Conservation (phyloP, 768 basidiomycete species). For the Leccinum ochraceum region DNA sequence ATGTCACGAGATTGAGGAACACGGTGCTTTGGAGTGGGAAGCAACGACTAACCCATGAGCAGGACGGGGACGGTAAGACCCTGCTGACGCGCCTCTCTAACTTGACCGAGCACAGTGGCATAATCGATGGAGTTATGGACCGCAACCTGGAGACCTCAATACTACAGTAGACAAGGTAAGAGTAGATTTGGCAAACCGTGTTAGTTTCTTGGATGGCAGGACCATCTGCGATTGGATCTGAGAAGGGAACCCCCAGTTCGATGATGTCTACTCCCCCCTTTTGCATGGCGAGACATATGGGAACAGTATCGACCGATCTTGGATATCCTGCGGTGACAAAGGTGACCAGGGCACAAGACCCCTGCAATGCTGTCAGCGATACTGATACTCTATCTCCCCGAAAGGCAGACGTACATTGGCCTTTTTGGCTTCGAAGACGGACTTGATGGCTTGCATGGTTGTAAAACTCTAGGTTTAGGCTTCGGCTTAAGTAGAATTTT, state of each 20-base stretch:
- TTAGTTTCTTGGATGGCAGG: conserved; percentile 92
- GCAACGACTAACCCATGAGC: conserved; percentile 27
- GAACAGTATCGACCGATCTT: conserved; percentile 73
- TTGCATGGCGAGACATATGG: conserved; percentile 89
- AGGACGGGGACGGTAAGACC: conserved; percentile 86
- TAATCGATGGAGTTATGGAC: conserved; percentile 82
- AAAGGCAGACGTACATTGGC: conserved; percentile 11
- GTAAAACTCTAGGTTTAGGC: not conserved
- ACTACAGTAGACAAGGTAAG: not conserved
- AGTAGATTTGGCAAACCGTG: conserved; percentile 48
- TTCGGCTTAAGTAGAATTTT: not conserved
- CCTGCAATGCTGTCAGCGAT: conserved; percentile 19
- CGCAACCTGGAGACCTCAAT: conserved; percentile 61
- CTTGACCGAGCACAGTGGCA: conserved; percentile 65
- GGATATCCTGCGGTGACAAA: conserved; percentile 97
- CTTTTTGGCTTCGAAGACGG: conserved; percentile 31
- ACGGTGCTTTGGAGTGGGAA: not conserved
- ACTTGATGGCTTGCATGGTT: conserved; percentile 29
- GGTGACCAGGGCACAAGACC: conserved; percentile 67
- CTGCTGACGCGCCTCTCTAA: conserved; percentile 76
- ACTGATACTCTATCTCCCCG: too few relatives aligned
- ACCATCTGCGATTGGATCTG: conserved; percentile 95
- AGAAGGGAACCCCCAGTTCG: conserved; percentile 79
- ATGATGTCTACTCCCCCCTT: conserved; percentile 92
- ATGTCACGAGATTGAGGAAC: not conserved